Evolutionary conservation across 352 stramenopile species (phyloP).

Genomic region (Globisporangium abappressorium): DNA sequence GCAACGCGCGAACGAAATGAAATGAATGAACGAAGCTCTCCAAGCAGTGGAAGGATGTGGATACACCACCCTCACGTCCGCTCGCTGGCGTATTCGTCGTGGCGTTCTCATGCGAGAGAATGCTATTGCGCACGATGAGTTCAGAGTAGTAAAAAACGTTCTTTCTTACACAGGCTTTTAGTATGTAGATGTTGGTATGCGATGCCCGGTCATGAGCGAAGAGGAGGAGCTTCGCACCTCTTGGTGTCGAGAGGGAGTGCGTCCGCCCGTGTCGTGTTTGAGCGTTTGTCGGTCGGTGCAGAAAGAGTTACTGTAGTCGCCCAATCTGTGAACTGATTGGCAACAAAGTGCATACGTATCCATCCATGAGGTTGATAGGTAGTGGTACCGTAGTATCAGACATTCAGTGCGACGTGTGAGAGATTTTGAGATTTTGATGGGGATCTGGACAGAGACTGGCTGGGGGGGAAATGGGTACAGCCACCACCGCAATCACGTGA

Average conservation of each 20-base stretch:
- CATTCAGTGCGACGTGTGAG: not conserved
- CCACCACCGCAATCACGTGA: not conserved
- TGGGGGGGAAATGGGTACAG: not conserved
- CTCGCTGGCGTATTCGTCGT: not conserved
- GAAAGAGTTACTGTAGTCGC: not conserved
- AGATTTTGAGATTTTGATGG: not conserved
- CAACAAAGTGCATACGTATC: not conserved
- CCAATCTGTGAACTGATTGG: not conserved
- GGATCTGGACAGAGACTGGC: not conserved
- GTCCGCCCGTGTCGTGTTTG: not conserved
- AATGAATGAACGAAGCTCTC: not conserved
- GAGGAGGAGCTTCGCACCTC: not conserved
- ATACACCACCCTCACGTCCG: not conserved
- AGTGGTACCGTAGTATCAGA: not conserved
- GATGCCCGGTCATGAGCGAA: not conserved
- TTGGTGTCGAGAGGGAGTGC: conserved; percentile 6
- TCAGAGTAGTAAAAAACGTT: conserved; percentile 2
- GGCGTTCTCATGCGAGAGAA: not conserved
- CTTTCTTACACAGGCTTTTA: not conserved
- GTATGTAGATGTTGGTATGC: not conserved
- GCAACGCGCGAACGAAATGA: conserved; percentile 3
- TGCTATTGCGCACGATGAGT: conserved; percentile 4
- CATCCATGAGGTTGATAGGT: not conserved
- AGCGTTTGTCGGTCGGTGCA: not conserved
- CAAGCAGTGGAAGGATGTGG: conserved; percentile 4